Conservation (phyloP, 2,329 filamentous ascomycete species). For the Penicillium vulpinum region DNA sequence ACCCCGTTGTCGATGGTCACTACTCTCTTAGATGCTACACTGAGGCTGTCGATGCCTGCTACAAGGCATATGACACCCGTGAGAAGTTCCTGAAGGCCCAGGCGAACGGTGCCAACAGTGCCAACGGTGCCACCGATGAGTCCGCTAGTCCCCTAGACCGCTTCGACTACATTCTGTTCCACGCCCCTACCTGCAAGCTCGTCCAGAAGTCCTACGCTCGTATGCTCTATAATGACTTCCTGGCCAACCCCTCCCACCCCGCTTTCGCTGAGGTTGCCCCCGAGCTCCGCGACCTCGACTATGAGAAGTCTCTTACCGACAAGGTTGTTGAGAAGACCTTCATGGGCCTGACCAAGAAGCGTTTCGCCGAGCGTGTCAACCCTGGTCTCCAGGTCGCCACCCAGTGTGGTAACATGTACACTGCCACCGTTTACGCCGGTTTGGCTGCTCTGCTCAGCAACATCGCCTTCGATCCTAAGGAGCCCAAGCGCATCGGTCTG, state of each 20-base stretch:
- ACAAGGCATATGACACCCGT: conserved; percentile 75
- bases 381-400: conserved; percentile 74
- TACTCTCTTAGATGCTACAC: conserved; percentile 81
- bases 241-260: conserved; percentile 65
- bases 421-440: conserved; percentile 60
- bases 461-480: conserved; percentile 61
- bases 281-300: conserved; percentile 75
- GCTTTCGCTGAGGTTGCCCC: conserved; percentile 73
- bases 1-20: conserved; percentile 81
- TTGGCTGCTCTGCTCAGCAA: conserved; percentile 62
- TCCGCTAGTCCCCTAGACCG: conserved; percentile 69
- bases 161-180: conserved; percentile 82
- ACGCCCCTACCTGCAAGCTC: conserved; percentile 83
- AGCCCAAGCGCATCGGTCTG: conserved; percentile 71
- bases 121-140: conserved; percentile 50
- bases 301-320: conserved; percentile 75
- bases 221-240: conserved; percentile 82
- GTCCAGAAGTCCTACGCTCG: conserved; percentile 83
- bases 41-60: conserved; percentile 76
- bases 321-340: conserved; percentile 85
- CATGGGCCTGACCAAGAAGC: conserved; percentile 80
- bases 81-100: conserved; percentile 60
- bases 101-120: conserved; percentile 52
- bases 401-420: conserved; percentile 68
- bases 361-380: conserved; percentile 73